These are phyloP conservation scores for Salvia splendens DNA, from an alignment of 257 asterid genomes.

Conservation along the genomic window DNA sequence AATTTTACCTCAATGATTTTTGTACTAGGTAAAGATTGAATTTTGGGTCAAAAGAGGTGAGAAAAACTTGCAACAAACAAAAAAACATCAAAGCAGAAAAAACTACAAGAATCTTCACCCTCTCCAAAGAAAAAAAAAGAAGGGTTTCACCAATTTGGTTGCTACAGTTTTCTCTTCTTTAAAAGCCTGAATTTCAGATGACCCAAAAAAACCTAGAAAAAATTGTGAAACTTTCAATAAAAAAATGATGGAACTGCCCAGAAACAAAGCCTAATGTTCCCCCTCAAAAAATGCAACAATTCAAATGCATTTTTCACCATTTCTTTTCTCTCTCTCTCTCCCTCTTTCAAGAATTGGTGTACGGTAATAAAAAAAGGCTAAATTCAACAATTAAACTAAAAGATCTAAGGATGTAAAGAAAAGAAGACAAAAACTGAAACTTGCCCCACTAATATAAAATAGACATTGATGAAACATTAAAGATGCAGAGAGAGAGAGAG, in stretches of 20 bases:
- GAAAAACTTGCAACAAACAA: slow-evolving; percentile 7
- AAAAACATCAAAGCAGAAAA: slow-evolving; percentile 1
- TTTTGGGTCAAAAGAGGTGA: no score
- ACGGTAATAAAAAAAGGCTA: slow-evolving; percentile 5
- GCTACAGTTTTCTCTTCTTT: slow-evolving; percentile 2
- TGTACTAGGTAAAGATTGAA: no score
- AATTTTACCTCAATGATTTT: no score
- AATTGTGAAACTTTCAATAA: slow-evolving; percentile 21
- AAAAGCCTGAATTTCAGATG: slow-evolving; percentile 32
- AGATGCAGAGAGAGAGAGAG: slow-evolving; percentile 29
- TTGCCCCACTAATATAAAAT: slow-evolving; percentile 19
- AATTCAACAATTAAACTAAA: slow-evolving; percentile 28
- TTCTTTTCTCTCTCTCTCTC: background rate
- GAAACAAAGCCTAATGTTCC: slow-evolving; percentile 3
- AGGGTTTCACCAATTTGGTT: slow-evolving; percentile 41
- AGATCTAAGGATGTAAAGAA: slow-evolving; percentile 51
- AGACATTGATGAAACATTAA: slow-evolving; percentile 29
- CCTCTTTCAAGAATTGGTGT: background rate
- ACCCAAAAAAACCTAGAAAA: slow-evolving; percentile 19
- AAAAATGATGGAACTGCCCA: slow-evolving; percentile 25
- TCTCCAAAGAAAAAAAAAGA: slow-evolving; percentile 8
- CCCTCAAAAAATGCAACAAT: slow-evolving; percentile 18
- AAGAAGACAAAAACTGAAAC: slow-evolving; percentile 38
- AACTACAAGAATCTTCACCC: slow-evolving; percentile 27
- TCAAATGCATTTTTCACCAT: slow-evolving; percentile 6